Evolutionary conservation across 805 yeast species (phyloP).

Genomic region (Scheffersomyces stipitis): DNA sequence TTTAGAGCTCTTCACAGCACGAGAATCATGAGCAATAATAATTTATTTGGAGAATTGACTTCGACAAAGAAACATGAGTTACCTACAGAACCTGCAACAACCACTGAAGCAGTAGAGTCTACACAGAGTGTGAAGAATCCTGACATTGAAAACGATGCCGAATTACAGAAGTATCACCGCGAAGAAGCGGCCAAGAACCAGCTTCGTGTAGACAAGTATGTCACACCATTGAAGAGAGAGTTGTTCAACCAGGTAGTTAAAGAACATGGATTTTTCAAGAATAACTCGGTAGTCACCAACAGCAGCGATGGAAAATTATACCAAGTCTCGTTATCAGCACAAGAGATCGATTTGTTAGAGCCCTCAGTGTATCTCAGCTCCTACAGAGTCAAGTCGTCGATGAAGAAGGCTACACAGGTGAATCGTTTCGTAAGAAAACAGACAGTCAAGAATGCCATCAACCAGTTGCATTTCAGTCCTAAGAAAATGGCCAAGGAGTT

Average conservation of each 20-base stretch:
- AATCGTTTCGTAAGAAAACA: slow-evolving; percentile 73
- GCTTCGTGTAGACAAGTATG: slow-evolving; percentile 50
- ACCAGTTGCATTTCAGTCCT: slow-evolving; percentile 85
- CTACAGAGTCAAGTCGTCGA: slow-evolving; percentile 79
- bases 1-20: slow-evolving; percentile 8
- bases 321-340: slow-evolving; percentile 54
- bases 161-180: slow-evolving; percentile 49
- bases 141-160: slow-evolving; percentile 31
- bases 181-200: slow-evolving; percentile 46
- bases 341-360: slow-evolving; percentile 77
- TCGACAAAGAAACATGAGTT: slow-evolving; percentile 11
- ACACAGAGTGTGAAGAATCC: slow-evolving; percentile 17
- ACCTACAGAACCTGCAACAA: slow-evolving; percentile 5
- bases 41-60: slow-evolving; percentile 35
- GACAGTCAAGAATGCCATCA: slow-evolving; percentile 75
- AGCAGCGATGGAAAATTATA: slow-evolving; percentile 47
- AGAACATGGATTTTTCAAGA: slow-evolving; percentile 68
- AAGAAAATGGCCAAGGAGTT: slow-evolving; percentile 79
- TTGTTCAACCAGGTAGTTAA: slow-evolving; percentile 63
- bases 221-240: slow-evolving; percentile 70
- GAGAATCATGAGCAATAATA: slow-evolving; percentile 10
- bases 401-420: slow-evolving; percentile 82
- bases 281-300: slow-evolving; percentile 47
- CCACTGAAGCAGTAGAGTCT: slow-evolving; percentile 7
- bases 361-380: slow-evolving; percentile 85